These are phyloP conservation scores for Picea sitchensis DNA, from an alignment of 75 land plant species.

Conservation along the genomic window DNA sequence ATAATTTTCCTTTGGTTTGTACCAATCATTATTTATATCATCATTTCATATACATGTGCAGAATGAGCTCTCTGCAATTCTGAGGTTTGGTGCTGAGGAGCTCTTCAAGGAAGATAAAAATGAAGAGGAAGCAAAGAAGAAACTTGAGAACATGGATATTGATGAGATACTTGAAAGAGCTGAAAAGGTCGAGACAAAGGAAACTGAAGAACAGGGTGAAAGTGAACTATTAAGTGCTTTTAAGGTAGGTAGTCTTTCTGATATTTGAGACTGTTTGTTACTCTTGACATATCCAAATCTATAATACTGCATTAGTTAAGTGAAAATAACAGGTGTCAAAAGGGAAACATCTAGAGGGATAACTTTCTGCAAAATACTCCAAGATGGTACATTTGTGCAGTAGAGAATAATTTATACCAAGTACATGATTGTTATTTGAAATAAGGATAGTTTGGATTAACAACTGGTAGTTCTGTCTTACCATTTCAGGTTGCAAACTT, in stretches of 20 bases:
- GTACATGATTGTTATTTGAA: too few species aligned
- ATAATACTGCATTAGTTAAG: too few species aligned
- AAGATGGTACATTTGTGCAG: too few species aligned
- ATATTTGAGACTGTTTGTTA: too few species aligned
- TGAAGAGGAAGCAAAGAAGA: constrained; percentile 79
- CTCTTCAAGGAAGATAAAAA: constrained; percentile 96
- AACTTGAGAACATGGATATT: too few species aligned
- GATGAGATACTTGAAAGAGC: too few species aligned
- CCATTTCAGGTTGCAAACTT: constrained; percentile 88
- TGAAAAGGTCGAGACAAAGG: too few species aligned
- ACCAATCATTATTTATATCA: not conserved
- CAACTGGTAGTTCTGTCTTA: not conserved
- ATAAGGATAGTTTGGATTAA: not conserved
- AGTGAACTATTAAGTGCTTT: constrained; percentile 91
- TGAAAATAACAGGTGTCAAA: too few species aligned
- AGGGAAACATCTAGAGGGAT: too few species aligned
- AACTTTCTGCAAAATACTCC: too few species aligned
- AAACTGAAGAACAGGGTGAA: constrained; percentile 28
- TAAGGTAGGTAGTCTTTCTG: constrained; percentile 55
- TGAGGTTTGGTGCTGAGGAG: constrained; percentile 99
- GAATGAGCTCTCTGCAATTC: constrained; percentile 98
- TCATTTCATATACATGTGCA: constrained; percentile 23
- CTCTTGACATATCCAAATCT: too few species aligned
- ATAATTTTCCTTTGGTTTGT: not conserved
- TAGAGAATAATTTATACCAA: too few species aligned